Evolutionary conservation across 257 asterid species (phyloP), one percentile per base, ranked within the genome.

Genomic region (Coffea canephora): DNA sequence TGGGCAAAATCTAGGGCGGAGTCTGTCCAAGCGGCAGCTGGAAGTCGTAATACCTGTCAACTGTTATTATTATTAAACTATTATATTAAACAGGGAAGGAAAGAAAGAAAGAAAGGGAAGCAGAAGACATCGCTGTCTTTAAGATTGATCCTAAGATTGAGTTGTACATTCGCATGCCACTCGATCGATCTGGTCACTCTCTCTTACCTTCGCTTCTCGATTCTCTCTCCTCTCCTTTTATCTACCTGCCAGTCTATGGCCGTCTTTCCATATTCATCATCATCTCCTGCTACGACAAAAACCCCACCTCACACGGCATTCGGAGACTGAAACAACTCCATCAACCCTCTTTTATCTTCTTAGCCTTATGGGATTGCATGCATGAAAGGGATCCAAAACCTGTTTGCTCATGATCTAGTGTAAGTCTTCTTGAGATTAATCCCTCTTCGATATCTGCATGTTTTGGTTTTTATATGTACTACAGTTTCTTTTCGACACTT

Each of bases 51-150:
- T 50, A 15, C 16, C 8, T 48, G 1, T 48, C 12, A 48, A 1
- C 1, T 6, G 50, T 48, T 48, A 6, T 48, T 49, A 23, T 15
- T 46, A 18, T 0, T 41, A 39, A 13, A 31, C 2, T 49, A 27
- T n/a, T 46, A 54, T 49, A 27, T n/a, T 46, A 54, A 39, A 39
- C 43, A 39, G 43, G 45, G 12, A 49, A 59, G 46, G 19, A 45
- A 2, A 45, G 75, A 69, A 2, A 31, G 34, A 31, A 31, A 55
- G 75, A 69, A 57, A 41, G 1, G 36, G 54, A 68, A 64, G 14
- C 25, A 15, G 25, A 31, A 81, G 12, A 36, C 83, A 78, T 85
- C 87, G 78, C 74, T 55, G 48, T 83, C 88, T 48, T 75, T 31
- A 31, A 80, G 68, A 59, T 66, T 4, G 75, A 73, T 75, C 69